Conservation (phyloP, 306 rosid genomes). For the Cyamopsis tetragonoloba region DNA sequence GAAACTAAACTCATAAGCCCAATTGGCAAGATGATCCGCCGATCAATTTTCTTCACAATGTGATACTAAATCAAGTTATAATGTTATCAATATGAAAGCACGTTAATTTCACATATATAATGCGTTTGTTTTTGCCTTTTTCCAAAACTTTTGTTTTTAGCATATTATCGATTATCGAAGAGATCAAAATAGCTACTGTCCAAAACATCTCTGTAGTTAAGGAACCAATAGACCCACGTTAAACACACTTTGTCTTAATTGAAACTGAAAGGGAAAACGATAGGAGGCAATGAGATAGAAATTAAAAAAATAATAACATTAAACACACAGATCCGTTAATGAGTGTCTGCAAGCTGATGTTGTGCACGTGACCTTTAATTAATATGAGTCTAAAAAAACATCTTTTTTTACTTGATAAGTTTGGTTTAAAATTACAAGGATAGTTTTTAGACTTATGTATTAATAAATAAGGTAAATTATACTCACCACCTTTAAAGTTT, state of each 20-base stretch:
- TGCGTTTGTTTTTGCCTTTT: slow-evolving; percentile 34
- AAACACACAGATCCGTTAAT: too few relatives aligned
- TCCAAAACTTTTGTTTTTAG: slow-evolving; percentile 37
- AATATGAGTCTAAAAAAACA: too few relatives aligned
- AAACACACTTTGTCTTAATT: slow-evolving; percentile 23
- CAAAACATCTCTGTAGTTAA: slow-evolving; percentile 7
- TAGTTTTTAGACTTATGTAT: too few relatives aligned
- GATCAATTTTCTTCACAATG: background rate
- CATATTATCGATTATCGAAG: slow-evolving; percentile 25
- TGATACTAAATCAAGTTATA: background rate
- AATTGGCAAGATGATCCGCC: too few relatives aligned
- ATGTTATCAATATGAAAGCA: slow-evolving; percentile 11
- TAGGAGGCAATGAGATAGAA: background rate
- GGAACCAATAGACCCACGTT: slow-evolving; percentile 18
- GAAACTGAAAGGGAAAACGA: background rate
- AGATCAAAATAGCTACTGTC: slow-evolving; percentile 18
- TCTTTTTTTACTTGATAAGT: too few relatives aligned
- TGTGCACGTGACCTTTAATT: too few relatives aligned
- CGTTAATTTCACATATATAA: slow-evolving; percentile 35
- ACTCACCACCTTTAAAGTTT: too few relatives aligned
- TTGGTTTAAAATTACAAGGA: too few relatives aligned
- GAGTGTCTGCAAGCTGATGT: too few relatives aligned
- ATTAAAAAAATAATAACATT: background rate
- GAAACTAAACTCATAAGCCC: too few relatives aligned
- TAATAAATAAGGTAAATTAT: too few relatives aligned